Evolutionary conservation across 2,329 filamentous ascomycete species (phyloP).

Genomic region (Thielaviopsis populi): DNA sequence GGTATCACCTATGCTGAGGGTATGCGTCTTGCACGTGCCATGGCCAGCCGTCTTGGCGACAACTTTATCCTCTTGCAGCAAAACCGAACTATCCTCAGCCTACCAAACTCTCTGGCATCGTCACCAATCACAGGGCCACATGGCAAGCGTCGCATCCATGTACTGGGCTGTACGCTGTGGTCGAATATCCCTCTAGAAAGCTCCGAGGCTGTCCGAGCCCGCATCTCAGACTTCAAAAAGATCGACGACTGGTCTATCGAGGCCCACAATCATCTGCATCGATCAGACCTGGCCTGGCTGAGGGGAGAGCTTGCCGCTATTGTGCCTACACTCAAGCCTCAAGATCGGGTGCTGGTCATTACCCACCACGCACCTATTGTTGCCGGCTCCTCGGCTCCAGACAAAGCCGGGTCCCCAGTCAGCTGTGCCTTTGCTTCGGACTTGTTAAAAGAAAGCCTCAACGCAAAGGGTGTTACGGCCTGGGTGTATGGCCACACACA

Average conservation of each 20-base stretch:
- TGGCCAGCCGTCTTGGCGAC: conserved; percentile 28
- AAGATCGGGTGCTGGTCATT: conserved; percentile 29
- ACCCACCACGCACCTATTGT: conserved; percentile 45
- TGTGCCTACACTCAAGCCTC: conserved; percentile 6
- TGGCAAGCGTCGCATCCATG: conserved; percentile 8
- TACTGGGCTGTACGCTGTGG: conserved; percentile 45
- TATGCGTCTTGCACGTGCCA: conserved; percentile 25
- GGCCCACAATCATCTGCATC: conserved; percentile 34
- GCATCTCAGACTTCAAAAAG: conserved; percentile 38
- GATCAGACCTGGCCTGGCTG: conserved; percentile 37
- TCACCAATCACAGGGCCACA: background rate
- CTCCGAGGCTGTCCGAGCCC: conserved; percentile 27
- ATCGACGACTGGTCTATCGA: conserved; percentile 38
- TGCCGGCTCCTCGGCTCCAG: conserved; percentile 33
- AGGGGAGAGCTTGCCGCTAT: conserved; percentile 24
- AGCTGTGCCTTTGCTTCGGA: conserved; percentile 39
- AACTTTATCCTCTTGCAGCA: conserved; percentile 32
- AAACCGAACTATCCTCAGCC: conserved; percentile 24
- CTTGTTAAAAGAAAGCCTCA: conserved; percentile 20
- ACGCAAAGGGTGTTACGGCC: conserved; percentile 21
- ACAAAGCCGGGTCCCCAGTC: conserved; percentile 33
- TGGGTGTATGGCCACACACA: conserved; percentile 39
- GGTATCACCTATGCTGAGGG: conserved; percentile 27
- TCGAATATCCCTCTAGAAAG: conserved; percentile 31
- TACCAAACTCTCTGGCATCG: conserved; percentile 18